phyloP scores from a whole-genome alignment of 2,329 filamentous ascomycete genomes.

The Colletotrichum godetiae region DNA sequence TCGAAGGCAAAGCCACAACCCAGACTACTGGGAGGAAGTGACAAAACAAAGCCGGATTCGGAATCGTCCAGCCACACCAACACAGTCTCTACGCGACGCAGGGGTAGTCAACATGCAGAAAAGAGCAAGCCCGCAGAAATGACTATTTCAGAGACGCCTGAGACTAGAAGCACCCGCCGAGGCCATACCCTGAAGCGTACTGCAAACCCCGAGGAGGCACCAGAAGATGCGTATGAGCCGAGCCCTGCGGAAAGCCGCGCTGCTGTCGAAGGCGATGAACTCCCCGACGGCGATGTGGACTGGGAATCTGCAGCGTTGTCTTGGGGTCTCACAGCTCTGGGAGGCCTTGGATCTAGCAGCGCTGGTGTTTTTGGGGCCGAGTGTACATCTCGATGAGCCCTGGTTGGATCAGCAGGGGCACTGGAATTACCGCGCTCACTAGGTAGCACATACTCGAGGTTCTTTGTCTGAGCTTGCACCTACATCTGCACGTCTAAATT shows the following conservation, averaged over 20 bases:
- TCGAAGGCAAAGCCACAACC: conserved; percentile 17
- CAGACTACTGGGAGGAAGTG: conserved; percentile 4
- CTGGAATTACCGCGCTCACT: background rate
- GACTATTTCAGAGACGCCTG: conserved; percentile 5
- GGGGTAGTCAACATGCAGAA: background rate
- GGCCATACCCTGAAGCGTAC: conserved; percentile 43
- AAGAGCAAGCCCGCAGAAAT: conserved; percentile 13
- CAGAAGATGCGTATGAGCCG: conserved; percentile 52
- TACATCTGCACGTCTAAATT: background rate
- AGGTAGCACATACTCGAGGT: background rate
- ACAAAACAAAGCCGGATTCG: conserved; percentile 21
- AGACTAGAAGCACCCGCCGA: conserved; percentile 36
- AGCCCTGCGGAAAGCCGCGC: conserved; percentile 45
- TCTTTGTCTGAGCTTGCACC: conserved; percentile 18
- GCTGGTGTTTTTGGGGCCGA: conserved; percentile 60
- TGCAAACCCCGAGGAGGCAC: conserved; percentile 38
- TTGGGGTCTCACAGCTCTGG: conserved; percentile 57
- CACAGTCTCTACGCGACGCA: conserved; percentile 23
- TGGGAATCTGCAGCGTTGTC: conserved; percentile 59
- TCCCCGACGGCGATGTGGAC: conserved; percentile 54
- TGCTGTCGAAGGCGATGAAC: conserved; percentile 53
- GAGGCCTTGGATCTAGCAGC: conserved; percentile 57
- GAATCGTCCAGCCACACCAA: conserved; percentile 5
- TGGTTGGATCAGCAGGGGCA: background rate
- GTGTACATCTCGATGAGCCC: conserved; percentile 51